phyloP scores from a whole-genome alignment of 2,329 filamentous ascomycete species.

The Ramularia endophylla region DNA sequence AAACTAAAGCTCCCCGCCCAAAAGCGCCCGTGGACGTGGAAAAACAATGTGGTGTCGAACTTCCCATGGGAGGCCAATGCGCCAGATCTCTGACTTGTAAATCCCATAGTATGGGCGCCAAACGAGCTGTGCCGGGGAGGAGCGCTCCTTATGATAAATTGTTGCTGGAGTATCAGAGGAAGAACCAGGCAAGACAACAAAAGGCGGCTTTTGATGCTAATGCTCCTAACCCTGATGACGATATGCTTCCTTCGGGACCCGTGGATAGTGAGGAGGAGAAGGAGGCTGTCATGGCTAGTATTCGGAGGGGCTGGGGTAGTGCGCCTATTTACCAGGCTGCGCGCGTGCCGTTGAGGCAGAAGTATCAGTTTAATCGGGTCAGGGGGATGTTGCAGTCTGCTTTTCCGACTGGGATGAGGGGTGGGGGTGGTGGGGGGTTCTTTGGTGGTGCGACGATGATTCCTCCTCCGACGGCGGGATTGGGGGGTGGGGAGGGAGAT shows the following conservation, averaged over 20 bases:
- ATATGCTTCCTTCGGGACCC: conserved; percentile 64
- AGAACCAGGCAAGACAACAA: conserved; percentile 97
- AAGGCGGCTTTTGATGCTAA: conserved; percentile 95
- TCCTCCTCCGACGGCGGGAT: no score
- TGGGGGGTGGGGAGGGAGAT: no score
- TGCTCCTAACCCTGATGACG: conserved; percentile 72
- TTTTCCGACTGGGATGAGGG: conserved; percentile 41
- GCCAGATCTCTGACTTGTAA: conserved; percentile 86
- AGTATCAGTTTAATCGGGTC: conserved; percentile 58
- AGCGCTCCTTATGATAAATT: conserved; percentile 89
- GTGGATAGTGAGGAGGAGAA: conserved; percentile 96
- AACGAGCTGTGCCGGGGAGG: conserved; percentile 75
- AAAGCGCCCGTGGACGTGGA: conserved; percentile 92
- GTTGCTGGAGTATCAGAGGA: conserved; percentile 66
- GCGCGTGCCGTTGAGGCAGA: conserved; percentile 45
- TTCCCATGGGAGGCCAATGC: conserved; percentile 79
- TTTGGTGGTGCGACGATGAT: no score
- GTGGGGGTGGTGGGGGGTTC: conserved; percentile 7
- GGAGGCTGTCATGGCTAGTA: conserved; percentile 76
- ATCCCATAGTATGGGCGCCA: conserved; percentile 88
- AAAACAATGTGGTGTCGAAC: conserved; percentile 79
- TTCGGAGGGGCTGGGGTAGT: conserved; percentile 62
- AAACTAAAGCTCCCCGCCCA: conserved; percentile 66
- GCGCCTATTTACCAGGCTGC: conserved; percentile 66
- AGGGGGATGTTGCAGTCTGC: conserved; percentile 58